Evolutionary conservation across 2,329 filamentous ascomycete genomes (phyloP).

Genomic region (Hymenoscyphus scutula): DNA sequence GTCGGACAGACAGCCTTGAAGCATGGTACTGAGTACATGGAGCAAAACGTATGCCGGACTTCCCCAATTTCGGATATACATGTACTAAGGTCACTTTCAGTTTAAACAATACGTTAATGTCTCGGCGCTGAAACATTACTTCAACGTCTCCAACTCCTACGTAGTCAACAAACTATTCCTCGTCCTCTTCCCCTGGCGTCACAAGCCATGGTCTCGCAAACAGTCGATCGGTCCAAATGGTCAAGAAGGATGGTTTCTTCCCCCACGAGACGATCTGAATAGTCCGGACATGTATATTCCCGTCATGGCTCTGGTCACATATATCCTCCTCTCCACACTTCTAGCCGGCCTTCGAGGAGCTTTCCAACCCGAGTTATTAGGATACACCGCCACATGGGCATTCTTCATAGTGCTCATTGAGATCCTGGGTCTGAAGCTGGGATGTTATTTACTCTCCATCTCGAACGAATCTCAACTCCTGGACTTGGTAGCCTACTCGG

Average conservation of each 20-base stretch:
- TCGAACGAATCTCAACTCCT: conserved; percentile 91
- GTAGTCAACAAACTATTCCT: conserved; percentile 90
- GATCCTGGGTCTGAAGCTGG: conserved; percentile 85
- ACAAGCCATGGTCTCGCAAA: conserved; percentile 95
- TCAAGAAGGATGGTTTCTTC: conserved; percentile 76
- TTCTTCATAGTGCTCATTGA: conserved; percentile 82
- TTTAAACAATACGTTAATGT: conserved; percentile 86
- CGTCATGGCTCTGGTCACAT: conserved; percentile 96
- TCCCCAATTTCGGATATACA: neutral
- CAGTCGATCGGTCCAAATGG: conserved; percentile 70
- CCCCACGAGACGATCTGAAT: conserved; percentile 93
- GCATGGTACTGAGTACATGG: conserved; percentile 89
- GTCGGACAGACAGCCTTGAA: conserved; percentile 89
- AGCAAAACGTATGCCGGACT: conserved; percentile 72
- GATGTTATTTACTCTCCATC: conserved; percentile 90
- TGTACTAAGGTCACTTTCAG: conserved; percentile 41
- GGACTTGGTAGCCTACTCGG: conserved; percentile 91
- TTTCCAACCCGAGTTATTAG: conserved; percentile 91
- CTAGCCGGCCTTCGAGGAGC: conserved; percentile 85
- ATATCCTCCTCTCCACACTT: conserved; percentile 89
- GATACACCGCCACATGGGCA: conserved; percentile 82
- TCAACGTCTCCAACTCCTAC: conserved; percentile 97
- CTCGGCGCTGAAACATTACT: conserved; percentile 94
- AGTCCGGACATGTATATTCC: conserved; percentile 99
- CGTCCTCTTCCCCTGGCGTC: conserved; percentile 95